phyloP scores from a whole-genome alignment of 441 rosid species.

The Gossypium aridum region DNA sequence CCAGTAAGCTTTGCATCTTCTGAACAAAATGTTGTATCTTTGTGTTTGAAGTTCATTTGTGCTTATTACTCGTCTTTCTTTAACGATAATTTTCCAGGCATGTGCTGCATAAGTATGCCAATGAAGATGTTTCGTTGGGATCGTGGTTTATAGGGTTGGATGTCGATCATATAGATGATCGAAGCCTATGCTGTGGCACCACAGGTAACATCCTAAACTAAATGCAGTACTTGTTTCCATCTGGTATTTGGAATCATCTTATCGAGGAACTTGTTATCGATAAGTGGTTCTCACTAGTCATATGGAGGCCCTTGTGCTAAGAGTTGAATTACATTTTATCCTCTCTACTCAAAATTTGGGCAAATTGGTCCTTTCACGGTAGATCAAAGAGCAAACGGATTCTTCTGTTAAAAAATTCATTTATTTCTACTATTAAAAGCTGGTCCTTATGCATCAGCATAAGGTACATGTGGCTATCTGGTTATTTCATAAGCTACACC shows the following conservation, averaged over 20 bases:
- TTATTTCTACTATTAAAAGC: no score
- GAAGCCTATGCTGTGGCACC: conserved; percentile 88
- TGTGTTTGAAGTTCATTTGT: neutral
- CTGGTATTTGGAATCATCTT: neutral
- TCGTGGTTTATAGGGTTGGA: conserved; percentile 93
- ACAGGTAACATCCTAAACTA: conserved; percentile 49
- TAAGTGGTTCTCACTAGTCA: no score
- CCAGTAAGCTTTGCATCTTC: conserved; percentile 43
- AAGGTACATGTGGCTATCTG: no score
- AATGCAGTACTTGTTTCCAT: neutral
- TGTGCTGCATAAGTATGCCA: conserved; percentile 69
- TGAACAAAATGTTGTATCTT: neutral
- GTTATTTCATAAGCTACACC: no score
- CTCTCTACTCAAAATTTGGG: no score
- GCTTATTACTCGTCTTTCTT: neutral
- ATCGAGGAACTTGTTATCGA: neutral
- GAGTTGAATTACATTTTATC: no score
- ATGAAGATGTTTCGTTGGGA: conserved; percentile 85
- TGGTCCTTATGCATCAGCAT: no score
- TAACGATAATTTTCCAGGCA: conserved; percentile 36
- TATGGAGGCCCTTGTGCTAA: no score
- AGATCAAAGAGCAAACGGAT: no score
- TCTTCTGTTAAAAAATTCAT: no score
- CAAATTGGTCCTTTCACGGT: no score
- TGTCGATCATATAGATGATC: conserved; percentile 80